Base-by-base conservation (phyloP, 2,329 filamentous ascomycete species). In the Falciphora oryzae region DNA sequence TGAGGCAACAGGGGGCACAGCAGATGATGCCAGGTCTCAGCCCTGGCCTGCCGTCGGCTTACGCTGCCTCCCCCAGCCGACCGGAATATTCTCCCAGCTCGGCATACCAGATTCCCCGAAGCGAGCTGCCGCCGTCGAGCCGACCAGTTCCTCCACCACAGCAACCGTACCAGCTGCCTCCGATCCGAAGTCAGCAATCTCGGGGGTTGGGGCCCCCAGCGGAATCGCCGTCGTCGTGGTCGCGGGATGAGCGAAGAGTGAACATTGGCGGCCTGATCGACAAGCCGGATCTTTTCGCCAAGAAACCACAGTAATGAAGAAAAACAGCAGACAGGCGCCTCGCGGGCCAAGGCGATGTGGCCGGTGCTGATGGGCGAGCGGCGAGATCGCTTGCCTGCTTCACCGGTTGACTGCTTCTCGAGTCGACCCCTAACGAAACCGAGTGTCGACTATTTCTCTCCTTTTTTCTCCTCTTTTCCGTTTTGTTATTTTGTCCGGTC, bases 201-300 rank as follows among this genome's bases (percentile, higher is more conserved):
- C 44, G n/a, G n/a, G 44, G 44, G 22, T 53, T n/a, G 22, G 44
- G 44, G 6, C 73, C 77, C 32, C 64, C 56, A 10, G 14, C 16
- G 18, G 28, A 58, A 31, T 50, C 60, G 29, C 22, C 44, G 14
- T 7, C 65, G 65, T 22, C 72, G 66, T 32, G 63, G 57, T 62
- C 69, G 27, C 68, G 81, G 58, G 82, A 84, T 65, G 83, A 85
- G 64, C 79, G 83, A 25, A 81, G 86, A 22, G 81, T 88, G 61
- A 85, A 86, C 69, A 88, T 89, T 67, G 83, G 81, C 14, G 85
- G 85, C 2, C 78, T 86, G 70, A 84, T 90, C 70, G 86, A 86
- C 68, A 84, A 80, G 73, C 80, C 83, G 29, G 81, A 81, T 69
- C 78, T 73, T 11, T 63, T 13, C 53, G 16, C 29, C 61, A 44